Base-by-base conservation (phyloP, 1,284 basidiomycete genomes). In the Pascua sp. region DNA sequence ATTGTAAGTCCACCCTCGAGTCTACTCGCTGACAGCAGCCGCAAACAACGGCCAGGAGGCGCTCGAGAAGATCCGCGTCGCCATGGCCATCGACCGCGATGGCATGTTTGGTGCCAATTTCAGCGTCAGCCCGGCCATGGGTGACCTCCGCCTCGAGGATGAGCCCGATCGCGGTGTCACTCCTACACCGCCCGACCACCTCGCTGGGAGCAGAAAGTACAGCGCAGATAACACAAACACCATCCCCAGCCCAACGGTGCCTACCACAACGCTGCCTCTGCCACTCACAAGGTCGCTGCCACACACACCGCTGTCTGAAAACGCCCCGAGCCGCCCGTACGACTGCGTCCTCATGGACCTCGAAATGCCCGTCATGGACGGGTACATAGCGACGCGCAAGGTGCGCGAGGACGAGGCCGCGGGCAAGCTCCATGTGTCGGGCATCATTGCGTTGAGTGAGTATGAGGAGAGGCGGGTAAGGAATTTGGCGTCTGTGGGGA, bases 41-140 rank as follows among this genome's bases (percentile, higher is more conserved):
- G 78, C 78, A 9, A 69, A 63, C 53, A 75, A 80, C 56, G 80
- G 79, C 8, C 65, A 75, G 3, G 76, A 80, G 56, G 79, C 74
- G 4, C 61, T 80, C 36, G 72, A 79, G 36, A 68, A 69, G 55
- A 65, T 79, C 13, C 62, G 73, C n/a, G 51, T 50, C 36, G 70
- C 67, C 15, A 64, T 63, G 42, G 43, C 61, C 11, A 47, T 67
- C 12, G 17, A 38, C 24, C 24, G 4, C 24, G 24, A 32, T 32
- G 24, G 24, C 24, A 32, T 32, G 24, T 32, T 32, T 32, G 24
- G 24, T 7, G 7, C 24, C 24, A 32, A 32, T 32, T 32, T 32
- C 24, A 32, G 24, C 24, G 4, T 32, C 24, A 32, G 24, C 24
- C 24, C 24, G 7, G 24, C 24, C 24, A 32, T 32, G 24, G 24